Conservation (phyloP, 441 rosid genomes). For the Geranium incanum region DNA sequence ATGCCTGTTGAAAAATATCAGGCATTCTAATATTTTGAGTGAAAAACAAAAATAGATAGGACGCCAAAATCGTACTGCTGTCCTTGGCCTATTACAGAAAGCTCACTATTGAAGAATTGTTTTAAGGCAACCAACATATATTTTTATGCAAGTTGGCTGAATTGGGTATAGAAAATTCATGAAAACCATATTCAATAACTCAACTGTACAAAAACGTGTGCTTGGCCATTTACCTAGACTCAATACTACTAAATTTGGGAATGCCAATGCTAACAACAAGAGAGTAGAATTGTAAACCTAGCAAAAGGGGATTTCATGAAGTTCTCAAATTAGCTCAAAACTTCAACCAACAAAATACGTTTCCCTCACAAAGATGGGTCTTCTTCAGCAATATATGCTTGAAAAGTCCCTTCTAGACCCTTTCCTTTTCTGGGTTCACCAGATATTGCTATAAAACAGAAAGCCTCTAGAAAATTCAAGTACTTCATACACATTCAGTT, state of each 20-base stretch:
- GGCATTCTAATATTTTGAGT: slow-evolving; percentile 9
- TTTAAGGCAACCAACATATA: not conserved
- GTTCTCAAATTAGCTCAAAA: not conserved
- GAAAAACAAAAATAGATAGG: slow-evolving; percentile 7
- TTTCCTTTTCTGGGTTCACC: slow-evolving; percentile 6
- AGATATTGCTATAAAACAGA: not conserved
- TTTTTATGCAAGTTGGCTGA: slow-evolving; percentile 14
- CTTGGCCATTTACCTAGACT: not conserved
- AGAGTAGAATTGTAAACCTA: not conserved
- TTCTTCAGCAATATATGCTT: not conserved
- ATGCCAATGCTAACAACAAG: not conserved
- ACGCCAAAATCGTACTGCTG: slow-evolving; percentile 7
- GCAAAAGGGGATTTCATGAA: not conserved
- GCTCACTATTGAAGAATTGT: not conserved
- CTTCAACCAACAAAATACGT: not conserved
- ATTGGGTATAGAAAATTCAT: slow-evolving; percentile 9
- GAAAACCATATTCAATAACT: not conserved
- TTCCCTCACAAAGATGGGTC: not conserved
- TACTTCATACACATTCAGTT: not conserved
- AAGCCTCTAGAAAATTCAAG: not conserved
- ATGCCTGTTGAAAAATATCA: slow-evolving; percentile 11
- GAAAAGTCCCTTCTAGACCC: not conserved
- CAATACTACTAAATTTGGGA: not conserved
- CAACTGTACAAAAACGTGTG: not conserved
- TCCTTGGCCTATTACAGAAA: not conserved